Percentiles rank a stretch among this genome's conserved stretches.
Evolutionary conservation across 2,329 filamentous ascomycete species (phyloP).

Genomic region (Alternaria metachromatica): DNA sequence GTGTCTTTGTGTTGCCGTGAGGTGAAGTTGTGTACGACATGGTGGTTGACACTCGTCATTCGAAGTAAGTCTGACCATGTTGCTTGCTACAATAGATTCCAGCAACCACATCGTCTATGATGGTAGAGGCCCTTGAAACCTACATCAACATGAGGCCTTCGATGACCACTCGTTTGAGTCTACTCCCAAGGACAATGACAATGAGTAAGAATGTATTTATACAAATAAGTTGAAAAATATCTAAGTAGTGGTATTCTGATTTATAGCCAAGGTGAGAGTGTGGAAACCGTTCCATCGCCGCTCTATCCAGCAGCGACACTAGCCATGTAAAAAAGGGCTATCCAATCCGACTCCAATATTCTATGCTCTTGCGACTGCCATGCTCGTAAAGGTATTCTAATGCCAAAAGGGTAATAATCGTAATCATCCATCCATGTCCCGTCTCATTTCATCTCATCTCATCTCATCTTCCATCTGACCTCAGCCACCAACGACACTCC

Average conservation of each 20-base stretch:
- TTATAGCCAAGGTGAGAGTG: neutral
- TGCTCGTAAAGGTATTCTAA: neutral
- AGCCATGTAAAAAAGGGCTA: neutral
- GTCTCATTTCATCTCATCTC: neutral
- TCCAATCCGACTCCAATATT: neutral
- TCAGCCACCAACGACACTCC: constrained; percentile 51
- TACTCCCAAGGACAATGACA: neutral
- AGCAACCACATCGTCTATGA: neutral
- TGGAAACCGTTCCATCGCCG: neutral
- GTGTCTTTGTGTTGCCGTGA: neutral
- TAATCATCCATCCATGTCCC: neutral
- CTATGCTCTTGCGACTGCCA: neutral
- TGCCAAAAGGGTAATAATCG: neutral
- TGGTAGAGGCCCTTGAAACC: neutral
- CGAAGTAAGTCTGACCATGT: too few relatives aligned
- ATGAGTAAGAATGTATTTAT: neutral
- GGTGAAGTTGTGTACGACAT: neutral
- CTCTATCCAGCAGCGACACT: neutral
- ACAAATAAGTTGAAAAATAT: neutral
- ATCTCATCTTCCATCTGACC: neutral
- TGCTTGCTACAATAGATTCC: neutral
- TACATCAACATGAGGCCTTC: neutral
- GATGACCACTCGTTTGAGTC: neutral
- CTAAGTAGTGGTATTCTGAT: neutral
- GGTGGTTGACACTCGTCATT: neutral